Percentiles rank a stretch among this genome's conserved stretches.
phyloP scores from a whole-genome alignment of 2,329 filamentous ascomycete genomes.

The Xylariaceae sp. region DNA sequence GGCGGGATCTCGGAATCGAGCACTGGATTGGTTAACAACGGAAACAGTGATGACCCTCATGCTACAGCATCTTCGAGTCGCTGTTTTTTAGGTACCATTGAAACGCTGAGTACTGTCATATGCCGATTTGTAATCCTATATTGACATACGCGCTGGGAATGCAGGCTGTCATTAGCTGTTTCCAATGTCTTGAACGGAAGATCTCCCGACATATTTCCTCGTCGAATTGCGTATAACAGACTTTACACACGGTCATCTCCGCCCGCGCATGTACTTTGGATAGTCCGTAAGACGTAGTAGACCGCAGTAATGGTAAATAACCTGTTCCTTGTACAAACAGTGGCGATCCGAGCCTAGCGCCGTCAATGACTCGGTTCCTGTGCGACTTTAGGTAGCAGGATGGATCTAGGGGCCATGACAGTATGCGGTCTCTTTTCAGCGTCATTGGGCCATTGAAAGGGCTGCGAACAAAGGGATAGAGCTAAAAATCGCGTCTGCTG shows the following conservation, averaged over 20 bases:
- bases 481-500: neutral
- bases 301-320: conserved; percentile 1
- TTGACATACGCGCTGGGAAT: neutral
- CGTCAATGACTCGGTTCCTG: conserved; percentile 17
- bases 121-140: neutral
- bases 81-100: too few species aligned
- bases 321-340: conserved; percentile 8
- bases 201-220: neutral
- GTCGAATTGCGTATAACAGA: neutral
- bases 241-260: too few species aligned
- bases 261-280: neutral
- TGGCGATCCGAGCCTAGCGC: conserved; percentile 23
- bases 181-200: neutral
- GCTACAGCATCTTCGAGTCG: too few species aligned
- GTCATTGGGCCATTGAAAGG: too few species aligned
- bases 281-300: neutral
- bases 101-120: neutral
- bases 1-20: too few species aligned
- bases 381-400: conserved; percentile 6
- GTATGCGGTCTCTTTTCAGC: too few species aligned
- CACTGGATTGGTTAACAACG: too few species aligned
- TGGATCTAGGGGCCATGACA: neutral
- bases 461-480: too few species aligned
- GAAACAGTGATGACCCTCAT: too few species aligned
- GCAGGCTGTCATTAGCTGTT: neutral